Conservation (phyloP, 2,329 filamentous ascomycete genomes). For the Cytospora mali region DNA sequence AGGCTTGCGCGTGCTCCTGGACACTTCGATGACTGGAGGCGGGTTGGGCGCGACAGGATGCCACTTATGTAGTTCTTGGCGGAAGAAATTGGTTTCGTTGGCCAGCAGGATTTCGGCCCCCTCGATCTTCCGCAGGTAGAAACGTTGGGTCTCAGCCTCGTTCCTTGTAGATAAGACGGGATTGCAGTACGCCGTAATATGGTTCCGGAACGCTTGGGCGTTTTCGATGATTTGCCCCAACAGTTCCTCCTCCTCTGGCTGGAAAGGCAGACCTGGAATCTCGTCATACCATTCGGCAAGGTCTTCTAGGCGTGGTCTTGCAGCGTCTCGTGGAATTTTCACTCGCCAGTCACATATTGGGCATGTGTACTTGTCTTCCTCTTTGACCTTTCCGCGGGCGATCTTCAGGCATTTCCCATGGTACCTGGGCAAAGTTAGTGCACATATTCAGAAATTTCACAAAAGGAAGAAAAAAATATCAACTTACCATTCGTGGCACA, state of each 20-base stretch:
- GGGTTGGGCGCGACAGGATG: constrained; percentile 84
- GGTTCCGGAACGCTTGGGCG: constrained; percentile 80
- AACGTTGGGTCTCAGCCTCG: constrained; percentile 86
- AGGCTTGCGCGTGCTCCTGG: constrained; percentile 90
- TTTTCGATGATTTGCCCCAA: constrained; percentile 85
- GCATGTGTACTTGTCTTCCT: constrained; percentile 97
- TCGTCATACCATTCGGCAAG: constrained; percentile 83
- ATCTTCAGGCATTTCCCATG: constrained; percentile 98
- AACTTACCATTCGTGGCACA: constrained; percentile 93
- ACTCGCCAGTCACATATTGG: constrained; percentile 97
- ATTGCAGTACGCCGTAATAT: constrained; percentile 79
- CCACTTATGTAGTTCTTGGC: constrained; percentile 94
- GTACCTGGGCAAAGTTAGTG: constrained; percentile 63
- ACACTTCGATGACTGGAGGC: constrained; percentile 83
- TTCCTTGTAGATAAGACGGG: constrained; percentile 79
- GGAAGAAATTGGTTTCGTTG: constrained; percentile 96
- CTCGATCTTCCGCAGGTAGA: constrained; percentile 96
- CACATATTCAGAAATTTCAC: neutral
- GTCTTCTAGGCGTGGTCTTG: constrained; percentile 92
- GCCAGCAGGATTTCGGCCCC: constrained; percentile 91
- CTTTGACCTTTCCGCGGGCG: constrained; percentile 94
- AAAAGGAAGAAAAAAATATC: neutral
- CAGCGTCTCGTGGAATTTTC: constrained; percentile 94
- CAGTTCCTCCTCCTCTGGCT: constrained; percentile 90
- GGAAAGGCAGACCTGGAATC: constrained; percentile 80